phyloP scores from a whole-genome alignment of 2,329 filamentous ascomycete species.

The Beauveria rudraprayagi region DNA sequence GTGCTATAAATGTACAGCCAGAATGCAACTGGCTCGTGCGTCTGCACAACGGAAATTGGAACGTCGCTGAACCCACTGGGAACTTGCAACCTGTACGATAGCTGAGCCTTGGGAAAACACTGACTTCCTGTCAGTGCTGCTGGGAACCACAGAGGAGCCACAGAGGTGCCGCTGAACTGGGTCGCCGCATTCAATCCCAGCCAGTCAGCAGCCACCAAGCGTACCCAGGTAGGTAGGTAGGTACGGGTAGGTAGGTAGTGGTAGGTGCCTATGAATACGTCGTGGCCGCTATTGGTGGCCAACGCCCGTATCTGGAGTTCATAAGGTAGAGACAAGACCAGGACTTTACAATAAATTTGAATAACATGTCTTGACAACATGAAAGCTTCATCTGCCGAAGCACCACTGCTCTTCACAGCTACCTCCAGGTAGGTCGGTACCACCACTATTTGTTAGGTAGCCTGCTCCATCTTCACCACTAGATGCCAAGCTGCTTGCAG shows the following conservation, averaged over 20 bases:
- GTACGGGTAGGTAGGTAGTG: too few relatives aligned
- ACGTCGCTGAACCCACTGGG: background rate
- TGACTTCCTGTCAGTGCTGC: background rate
- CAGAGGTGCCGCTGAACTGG: background rate
- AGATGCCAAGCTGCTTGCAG: background rate
- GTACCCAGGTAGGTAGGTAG: too few relatives aligned
- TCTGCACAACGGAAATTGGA: conserved; percentile 3
- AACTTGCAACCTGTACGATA: background rate
- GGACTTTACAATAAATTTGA: background rate
- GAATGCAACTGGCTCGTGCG: conserved; percentile 1
- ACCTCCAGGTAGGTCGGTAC: background rate
- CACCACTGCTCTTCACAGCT: too few relatives aligned
- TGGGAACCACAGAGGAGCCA: background rate
- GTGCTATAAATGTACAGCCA: too few relatives aligned
- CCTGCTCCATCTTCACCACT: background rate
- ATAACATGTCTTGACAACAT: too few relatives aligned
- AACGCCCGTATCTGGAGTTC: background rate
- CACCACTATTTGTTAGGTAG: background rate
- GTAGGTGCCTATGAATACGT: background rate
- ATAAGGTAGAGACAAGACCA: background rate
- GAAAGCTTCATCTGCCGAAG: too few relatives aligned
- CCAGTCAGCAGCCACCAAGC: background rate
- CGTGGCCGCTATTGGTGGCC: background rate
- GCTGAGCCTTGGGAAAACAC: background rate
- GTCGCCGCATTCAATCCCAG: background rate